These are phyloP conservation scores for Sclerospora graminicola DNA, from an alignment of 352 stramenopile species.

Conservation along the genomic window DNA sequence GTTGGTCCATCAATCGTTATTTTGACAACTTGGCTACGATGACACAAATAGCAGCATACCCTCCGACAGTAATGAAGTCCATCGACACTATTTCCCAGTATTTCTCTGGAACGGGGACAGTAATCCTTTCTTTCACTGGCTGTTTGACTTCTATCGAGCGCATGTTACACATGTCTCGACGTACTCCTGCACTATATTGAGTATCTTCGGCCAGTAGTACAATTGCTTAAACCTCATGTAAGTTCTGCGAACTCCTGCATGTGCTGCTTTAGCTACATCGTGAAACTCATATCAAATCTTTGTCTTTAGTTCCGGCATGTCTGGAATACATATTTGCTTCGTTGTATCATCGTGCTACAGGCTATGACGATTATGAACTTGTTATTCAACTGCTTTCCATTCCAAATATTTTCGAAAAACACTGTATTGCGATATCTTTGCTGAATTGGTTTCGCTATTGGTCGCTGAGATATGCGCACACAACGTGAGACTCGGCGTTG, in stretches of 20 bases:
- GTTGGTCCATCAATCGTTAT: too few species aligned
- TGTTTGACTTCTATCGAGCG: slow-evolving; percentile 1
- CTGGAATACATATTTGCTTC: background rate
- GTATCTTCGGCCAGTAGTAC: slow-evolving; percentile 1
- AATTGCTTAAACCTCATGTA: slow-evolving; percentile 6
- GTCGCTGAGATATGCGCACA: too few species aligned
- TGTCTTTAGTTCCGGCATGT: background rate
- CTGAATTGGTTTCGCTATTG: background rate
- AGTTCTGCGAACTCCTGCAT: slow-evolving; percentile 3
- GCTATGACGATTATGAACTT: too few species aligned
- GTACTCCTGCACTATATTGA: too few species aligned
- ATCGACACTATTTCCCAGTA: background rate
- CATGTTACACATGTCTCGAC: slow-evolving; percentile 1
- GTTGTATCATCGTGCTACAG: too few species aligned
- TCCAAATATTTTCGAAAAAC: background rate
- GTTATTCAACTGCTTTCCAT: background rate
- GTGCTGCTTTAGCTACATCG: slow-evolving; percentile 9
- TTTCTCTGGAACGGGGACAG: too few species aligned
- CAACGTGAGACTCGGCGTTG: too few species aligned
- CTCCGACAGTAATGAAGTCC: slow-evolving; percentile 14
- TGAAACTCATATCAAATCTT: slow-evolving; percentile 6
- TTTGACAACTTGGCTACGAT: too few species aligned
- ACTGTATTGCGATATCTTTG: background rate
- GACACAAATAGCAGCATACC: too few species aligned
- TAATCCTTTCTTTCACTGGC: too few species aligned